phyloP scores from a whole-genome alignment of 1,284 basidiomycete species.

The Exsudoporus floridanus region DNA sequence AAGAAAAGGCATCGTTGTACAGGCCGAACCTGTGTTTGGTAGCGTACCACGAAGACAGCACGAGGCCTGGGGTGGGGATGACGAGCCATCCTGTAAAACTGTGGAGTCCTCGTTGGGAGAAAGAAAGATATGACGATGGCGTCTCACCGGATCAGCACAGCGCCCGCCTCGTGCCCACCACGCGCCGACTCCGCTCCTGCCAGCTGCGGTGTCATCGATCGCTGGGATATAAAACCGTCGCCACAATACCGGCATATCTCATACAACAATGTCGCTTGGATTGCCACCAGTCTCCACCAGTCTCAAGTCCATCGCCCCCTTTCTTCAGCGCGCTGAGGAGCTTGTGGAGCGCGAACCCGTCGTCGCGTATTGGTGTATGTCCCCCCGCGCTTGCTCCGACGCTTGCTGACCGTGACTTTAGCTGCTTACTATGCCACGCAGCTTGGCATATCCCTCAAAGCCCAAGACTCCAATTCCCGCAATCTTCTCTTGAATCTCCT shows the following conservation, averaged over 20 bases:
- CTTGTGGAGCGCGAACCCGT: constrained; percentile 79
- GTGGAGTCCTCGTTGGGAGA: constrained; percentile 3
- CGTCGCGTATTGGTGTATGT: constrained; percentile 92
- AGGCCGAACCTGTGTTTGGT: not conserved
- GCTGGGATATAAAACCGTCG: constrained; percentile 5
- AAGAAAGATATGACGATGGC: not conserved
- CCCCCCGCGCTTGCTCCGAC: not conserved
- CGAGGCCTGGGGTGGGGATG: not conserved
- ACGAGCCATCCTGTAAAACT: constrained; percentile 13
- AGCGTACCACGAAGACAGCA: not conserved
- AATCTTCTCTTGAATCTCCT: constrained; percentile 75
- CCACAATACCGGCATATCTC: not conserved
- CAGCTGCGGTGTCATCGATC: not conserved
- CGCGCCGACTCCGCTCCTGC: constrained; percentile 11
- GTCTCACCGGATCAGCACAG: not conserved
- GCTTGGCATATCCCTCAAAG: constrained; percentile 73
- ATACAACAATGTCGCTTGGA: constrained; percentile 41
- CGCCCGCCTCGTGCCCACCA: constrained; percentile 20
- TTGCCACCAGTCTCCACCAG: constrained; percentile 56
- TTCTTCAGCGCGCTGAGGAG: constrained; percentile 88
- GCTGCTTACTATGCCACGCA: constrained; percentile 91
- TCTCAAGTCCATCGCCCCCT: constrained; percentile 70
- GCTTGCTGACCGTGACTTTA: constrained; percentile 30
- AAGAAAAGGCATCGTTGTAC: not conserved
- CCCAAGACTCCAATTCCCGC: constrained; percentile 60